Base-by-base conservation (phyloP, 495 filamentous ascomycete species). In the Aspergillus cavernicola region DNA sequence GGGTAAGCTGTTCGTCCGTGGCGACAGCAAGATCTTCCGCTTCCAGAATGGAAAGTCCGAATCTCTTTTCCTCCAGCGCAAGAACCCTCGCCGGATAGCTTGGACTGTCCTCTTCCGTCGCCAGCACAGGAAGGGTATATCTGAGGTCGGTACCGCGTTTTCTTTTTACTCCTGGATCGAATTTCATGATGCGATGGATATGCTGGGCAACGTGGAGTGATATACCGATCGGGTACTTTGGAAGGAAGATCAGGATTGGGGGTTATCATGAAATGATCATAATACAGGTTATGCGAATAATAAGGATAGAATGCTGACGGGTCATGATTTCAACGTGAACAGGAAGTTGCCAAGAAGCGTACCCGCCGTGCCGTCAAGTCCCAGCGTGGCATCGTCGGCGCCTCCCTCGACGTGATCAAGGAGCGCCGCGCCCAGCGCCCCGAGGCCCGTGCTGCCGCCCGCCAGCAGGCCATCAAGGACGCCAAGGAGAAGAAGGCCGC, bases 31-130 rank as follows among this genome's bases (percentile, higher is more conserved):
- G 83, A 85, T 97, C 83, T 99, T 99, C 85, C 90, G 93, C 68
- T 99, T 99, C 87, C 89, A 95, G 77, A 97, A 95, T 77, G 92
- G 93, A 82, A 99, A 99, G 81, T 92, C 91, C 81, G 95, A 99
- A 78, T 95, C 89, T 59, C 88, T 99, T 62, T 97, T 97, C 85
- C 90, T 97, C 59, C 93, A 99, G 83, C 92, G 93, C 81, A 99
- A 99, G 87, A 99, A 99, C 85, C 93, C 93, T 68, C 90, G 93
- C 73, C 88, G 92, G 66, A 97, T 99, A 75, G 86, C 92, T 61
- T 99, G 93, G 93, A 99, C 93, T 53, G 86, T 91, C 63, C 89
- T 99, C 54, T 99, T 84, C 86, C 85, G 93, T 76, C 86, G 92
- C 77, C 90, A 95, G 80, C 92, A 97, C 85, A 92, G 89, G 84